Percentiles rank a stretch among this genome's conserved stretches.
These are phyloP conservation scores for Neoscytalidium dimidiatum DNA, from an alignment of 2,329 filamentous ascomycete species.

Conservation along the genomic window DNA sequence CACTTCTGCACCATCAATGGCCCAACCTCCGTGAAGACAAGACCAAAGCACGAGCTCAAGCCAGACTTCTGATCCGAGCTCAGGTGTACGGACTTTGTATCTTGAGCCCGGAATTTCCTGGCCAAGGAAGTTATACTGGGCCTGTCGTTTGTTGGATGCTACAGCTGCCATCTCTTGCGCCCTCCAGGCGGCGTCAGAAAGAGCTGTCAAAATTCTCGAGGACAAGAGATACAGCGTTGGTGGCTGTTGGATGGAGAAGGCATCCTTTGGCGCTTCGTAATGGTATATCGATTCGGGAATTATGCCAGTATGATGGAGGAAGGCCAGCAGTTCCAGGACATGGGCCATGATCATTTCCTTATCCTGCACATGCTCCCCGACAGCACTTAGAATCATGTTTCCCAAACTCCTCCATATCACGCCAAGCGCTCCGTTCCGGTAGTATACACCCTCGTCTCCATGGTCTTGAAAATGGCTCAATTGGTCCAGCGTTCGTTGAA, in stretches of 20 bases:
- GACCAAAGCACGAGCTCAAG: constrained; percentile 55
- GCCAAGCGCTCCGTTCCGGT: constrained; percentile 35
- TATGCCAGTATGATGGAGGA: constrained; percentile 49
- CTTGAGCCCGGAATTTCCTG: constrained; percentile 47
- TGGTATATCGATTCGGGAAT: constrained; percentile 50
- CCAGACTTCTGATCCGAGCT: constrained; percentile 50
- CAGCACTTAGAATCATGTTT: constrained; percentile 44
- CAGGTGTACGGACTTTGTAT: constrained; percentile 43
- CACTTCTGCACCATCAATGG: constrained; percentile 44
- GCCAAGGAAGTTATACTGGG: constrained; percentile 39
- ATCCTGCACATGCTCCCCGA: constrained; percentile 25
- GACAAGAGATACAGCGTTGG: constrained; percentile 51
- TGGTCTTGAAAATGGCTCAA: neutral
- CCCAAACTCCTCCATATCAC: constrained; percentile 50
- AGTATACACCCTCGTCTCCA: neutral
- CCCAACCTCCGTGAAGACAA: constrained; percentile 52
- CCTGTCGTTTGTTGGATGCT: constrained; percentile 34
- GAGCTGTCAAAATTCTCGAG: constrained; percentile 49
- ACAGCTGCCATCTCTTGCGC: constrained; percentile 43
- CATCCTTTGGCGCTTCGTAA: constrained; percentile 36
- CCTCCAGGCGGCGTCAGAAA: constrained; percentile 54
- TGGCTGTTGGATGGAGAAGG: constrained; percentile 46
- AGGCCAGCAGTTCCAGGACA: constrained; percentile 50
- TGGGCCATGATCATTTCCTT: constrained; percentile 41
- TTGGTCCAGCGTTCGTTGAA: neutral